Evolutionary conservation across 768 basidiomycete genomes (phyloP).

Genomic region (Trametes cinnabarina): DNA sequence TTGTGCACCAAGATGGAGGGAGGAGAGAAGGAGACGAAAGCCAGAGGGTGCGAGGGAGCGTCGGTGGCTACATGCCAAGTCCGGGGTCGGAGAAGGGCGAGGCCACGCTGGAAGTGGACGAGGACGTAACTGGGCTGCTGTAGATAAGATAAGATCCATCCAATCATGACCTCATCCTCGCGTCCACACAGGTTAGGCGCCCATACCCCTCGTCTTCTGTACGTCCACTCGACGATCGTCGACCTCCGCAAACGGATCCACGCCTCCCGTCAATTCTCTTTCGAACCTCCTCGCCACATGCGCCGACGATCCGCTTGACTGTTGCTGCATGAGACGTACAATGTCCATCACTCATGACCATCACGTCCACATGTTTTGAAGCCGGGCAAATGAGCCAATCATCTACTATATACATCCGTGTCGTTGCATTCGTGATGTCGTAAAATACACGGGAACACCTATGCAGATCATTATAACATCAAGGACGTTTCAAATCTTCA

Average conservation of each 20-base stretch:
- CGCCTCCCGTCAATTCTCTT: no score
- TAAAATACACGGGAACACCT: no score
- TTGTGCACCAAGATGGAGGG: neutral
- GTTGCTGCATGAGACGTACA: no score
- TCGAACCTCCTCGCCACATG: no score
- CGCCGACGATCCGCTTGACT: no score
- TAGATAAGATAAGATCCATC: slow-evolving; percentile 22
- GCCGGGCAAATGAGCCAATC: no score
- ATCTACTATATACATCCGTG: no score
- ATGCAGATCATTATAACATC: no score
- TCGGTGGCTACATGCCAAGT: slow-evolving; percentile 20
- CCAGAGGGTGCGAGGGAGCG: neutral
- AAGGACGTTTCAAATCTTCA: no score
- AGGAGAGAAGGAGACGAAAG: neutral
- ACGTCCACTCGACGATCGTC: neutral
- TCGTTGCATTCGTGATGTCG: neutral
- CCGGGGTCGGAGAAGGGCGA: neutral
- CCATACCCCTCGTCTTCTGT: neutral
- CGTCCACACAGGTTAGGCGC: neutral
- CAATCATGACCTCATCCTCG: slow-evolving; percentile 14
- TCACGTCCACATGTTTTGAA: no score
- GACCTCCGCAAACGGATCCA: no score
- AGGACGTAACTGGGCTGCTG: slow-evolving; percentile 10
- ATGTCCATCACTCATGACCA: no score
- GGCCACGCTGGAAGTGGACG: neutral